Base-by-base conservation (phyloP, 805 yeast genomes). In the Kurtzmaniella cleridarum region DNA sequence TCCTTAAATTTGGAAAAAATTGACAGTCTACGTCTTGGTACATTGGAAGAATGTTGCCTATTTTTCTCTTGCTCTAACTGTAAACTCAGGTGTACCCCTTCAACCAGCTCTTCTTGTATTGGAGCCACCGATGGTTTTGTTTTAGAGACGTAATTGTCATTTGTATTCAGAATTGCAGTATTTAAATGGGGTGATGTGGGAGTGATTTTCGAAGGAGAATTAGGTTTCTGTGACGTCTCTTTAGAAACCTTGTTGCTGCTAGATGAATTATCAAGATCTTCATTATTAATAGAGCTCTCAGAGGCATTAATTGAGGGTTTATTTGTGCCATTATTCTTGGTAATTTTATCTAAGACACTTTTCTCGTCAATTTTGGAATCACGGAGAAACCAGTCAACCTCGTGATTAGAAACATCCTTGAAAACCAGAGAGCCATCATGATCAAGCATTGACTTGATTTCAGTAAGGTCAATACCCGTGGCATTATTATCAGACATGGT, bases 381-480 rank as follows among this genome's bases (percentile, higher is more conserved):
- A 42, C 78, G 57, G 15, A 75, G 57, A 41, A 75, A 65, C 80
- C 80, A 75, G 48, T 73, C 76, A 16, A 75, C 69, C 41, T 75
- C 78, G 17, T 58, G 57, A 38, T 62, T 64, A 26, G 62, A 55
- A 26, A 71, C 64, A 4, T 69, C 73, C 39, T 49, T 47, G 14
- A 50, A 39, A 27, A 48, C 49, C 10, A 38, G 37, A 34, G 41
- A 45, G 7, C 46, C 46, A 29, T 53, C 53, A 24, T 53, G 47
- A 28, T 56, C 60, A 14, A 57, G 44, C 8, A 58, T 45, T 26
- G 46, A 51, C 28, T 54, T 43, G 27, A 58, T 47, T 17, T 48
- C 49, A 2, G 47, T 51, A 30, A 57, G 41, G 42, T 54, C 52
- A 30, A 51, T 43, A n/a, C 27, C 14, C 11, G 13, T 23, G 10